A percentile compares a stretch with the other conserved stretches of the same genome.
Evolutionary conservation across 768 basidiomycete genomes (phyloP).

Genomic region (Leccinum obscurum): DNA sequence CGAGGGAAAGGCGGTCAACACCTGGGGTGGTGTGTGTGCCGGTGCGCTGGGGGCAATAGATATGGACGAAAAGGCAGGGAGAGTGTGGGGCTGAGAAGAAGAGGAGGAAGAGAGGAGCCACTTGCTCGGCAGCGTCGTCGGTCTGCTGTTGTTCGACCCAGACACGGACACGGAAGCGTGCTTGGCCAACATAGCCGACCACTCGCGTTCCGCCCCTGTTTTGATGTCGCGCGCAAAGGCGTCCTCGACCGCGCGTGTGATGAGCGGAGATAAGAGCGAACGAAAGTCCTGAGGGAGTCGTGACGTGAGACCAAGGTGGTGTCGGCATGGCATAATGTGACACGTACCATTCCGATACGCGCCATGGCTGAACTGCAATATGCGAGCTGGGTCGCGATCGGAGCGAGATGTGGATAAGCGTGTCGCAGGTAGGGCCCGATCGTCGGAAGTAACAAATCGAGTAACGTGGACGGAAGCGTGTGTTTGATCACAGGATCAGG

Average conservation of each 20-base stretch:
- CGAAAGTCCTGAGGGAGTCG: slow-evolving; percentile 57
- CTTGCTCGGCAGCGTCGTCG: slow-evolving; percentile 40
- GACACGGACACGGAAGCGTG: slow-evolving; percentile 14
- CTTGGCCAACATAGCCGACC: slow-evolving; percentile 32
- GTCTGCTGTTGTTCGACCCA: slow-evolving; percentile 16
- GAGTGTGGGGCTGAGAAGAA: slow-evolving; percentile 24
- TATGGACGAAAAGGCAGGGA: slow-evolving; percentile 28
- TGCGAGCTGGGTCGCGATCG: slow-evolving; percentile 88
- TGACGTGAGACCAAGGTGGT: not conserved
- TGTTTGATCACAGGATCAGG: slow-evolving; percentile 30
- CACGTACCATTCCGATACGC: slow-evolving; percentile 74
- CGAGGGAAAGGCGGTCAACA: slow-evolving; percentile 72
- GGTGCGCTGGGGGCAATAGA: slow-evolving; percentile 28
- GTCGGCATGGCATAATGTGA: not conserved
- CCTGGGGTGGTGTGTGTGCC: slow-evolving; percentile 67
- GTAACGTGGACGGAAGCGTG: slow-evolving; percentile 33
- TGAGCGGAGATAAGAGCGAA: slow-evolving; percentile 60
- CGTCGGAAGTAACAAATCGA: slow-evolving; percentile 61
- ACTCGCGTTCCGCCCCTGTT: slow-evolving; percentile 34
- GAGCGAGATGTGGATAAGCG: slow-evolving; percentile 64
- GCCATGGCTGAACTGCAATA: slow-evolving; percentile 93
- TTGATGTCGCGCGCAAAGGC: slow-evolving; percentile 50
- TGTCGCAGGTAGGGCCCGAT: slow-evolving; percentile 62
- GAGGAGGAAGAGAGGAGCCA: slow-evolving; percentile 47
- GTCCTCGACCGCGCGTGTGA: slow-evolving; percentile 60